Base-by-base conservation (phyloP, 2,329 filamentous ascomycete species). In the Trichothecium roseum region DNA sequence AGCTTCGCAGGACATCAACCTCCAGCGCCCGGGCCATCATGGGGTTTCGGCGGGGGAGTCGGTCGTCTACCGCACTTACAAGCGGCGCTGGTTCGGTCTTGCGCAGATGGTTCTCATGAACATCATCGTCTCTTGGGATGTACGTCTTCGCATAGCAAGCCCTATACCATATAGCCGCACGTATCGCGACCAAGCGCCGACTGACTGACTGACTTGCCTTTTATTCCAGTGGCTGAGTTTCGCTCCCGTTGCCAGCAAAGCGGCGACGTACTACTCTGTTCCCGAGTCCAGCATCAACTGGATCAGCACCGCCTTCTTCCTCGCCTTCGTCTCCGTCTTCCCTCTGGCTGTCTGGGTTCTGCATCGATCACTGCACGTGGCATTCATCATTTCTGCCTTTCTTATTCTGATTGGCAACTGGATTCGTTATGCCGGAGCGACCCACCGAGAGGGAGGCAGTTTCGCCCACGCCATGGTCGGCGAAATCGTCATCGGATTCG, bases 161-260 rank as follows among this genome's bases (percentile, higher is more conserved):
- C n/a, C n/a, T n/a, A n/a, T n/a, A 17, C 6, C 20, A 24, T 24
- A 24, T 6, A 24, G 6, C 20, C 20, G 20, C 6, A 10, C 6
- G 6, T 24, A 24, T 24, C 20, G 20, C 20, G 10, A 24, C 10
- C 10, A 10, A 10, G 20, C 10, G 10, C 20, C 13, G 30, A 22
- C 16, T 26, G 28, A 27, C 33, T 37, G 36, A 8, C 26, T 18
- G 8, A 20, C 29, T 16, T 27, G 30, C 6, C 26, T 12, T 40
- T 17, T 45, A n/a, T n/a, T n/a, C n/a, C n/a, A 87, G 84, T 96
- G 89, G 89, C 74, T 96, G 47, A 91, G 87, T 6, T 95, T 87
- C 57, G 82, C 88, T 2, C 82, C 89, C 28, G 79, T 94, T 22
- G 85, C 85, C 2, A 73, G 73, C 24, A 75, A 80, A 16, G 72